phyloP scores from a whole-genome alignment of 164 flowering plant genomes.

The Vitis riparia region DNA sequence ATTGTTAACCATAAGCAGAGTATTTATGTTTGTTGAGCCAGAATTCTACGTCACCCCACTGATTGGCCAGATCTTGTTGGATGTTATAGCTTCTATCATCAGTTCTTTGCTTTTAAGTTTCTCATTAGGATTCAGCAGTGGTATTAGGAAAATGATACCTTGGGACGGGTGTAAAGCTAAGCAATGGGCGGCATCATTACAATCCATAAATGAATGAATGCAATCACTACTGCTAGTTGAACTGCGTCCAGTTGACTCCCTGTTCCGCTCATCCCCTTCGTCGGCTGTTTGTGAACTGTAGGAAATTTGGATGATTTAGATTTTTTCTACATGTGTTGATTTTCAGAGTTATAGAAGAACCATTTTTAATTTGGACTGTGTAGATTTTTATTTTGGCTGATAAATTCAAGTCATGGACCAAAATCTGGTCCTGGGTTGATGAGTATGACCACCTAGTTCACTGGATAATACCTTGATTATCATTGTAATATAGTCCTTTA shows the following conservation, averaged over 20 bases:
- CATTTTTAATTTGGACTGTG: too few species aligned
- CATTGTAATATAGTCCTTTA: not conserved
- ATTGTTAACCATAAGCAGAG: not conserved
- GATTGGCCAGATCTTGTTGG: not conserved
- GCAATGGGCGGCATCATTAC: too few species aligned
- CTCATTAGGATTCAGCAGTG: not conserved
- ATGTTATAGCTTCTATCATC: not conserved
- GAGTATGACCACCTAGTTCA: not conserved
- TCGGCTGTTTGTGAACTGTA: not conserved
- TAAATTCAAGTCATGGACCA: too few species aligned
- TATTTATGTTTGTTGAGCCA: not conserved
- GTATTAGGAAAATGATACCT: not conserved
- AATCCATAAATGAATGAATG: too few species aligned
- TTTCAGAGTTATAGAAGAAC: not conserved
- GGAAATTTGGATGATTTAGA: not conserved
- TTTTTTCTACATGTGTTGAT: not conserved
- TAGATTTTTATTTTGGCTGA: too few species aligned
- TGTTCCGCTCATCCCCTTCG: too few species aligned
- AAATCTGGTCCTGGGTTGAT: not conserved
- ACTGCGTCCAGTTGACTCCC: too few species aligned
- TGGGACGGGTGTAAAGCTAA: too few species aligned
- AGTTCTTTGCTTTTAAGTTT: not conserved
- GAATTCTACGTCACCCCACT: not conserved
- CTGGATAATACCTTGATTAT: not conserved
- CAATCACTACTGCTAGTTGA: too few species aligned